These are phyloP conservation scores for Aspergillus ruber DNA, from an alignment of 2,329 filamentous ascomycete species.

Conservation along the genomic window DNA sequence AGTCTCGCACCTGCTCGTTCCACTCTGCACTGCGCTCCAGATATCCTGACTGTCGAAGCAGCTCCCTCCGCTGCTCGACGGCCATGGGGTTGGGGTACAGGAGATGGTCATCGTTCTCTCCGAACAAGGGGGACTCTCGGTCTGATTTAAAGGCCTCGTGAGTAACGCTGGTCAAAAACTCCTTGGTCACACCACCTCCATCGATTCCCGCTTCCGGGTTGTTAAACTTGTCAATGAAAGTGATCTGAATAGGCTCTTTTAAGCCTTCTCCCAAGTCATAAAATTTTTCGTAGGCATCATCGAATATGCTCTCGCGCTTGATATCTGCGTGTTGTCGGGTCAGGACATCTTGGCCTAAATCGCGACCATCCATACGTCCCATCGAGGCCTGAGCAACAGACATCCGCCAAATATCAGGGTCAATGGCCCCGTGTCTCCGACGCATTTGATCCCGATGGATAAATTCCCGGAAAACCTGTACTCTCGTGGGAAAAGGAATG, in stretches of 20 bases:
- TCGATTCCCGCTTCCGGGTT: slow-evolving; percentile 88
- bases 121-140: slow-evolving; percentile 60
- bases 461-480: slow-evolving; percentile 89
- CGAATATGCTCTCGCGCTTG: slow-evolving; percentile 69
- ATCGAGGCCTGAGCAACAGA: slow-evolving; percentile 45
- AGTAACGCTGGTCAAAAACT: slow-evolving; percentile 86
- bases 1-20: slow-evolving; percentile 50
- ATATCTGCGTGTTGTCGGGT: slow-evolving; percentile 71
- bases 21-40: slow-evolving; percentile 51
- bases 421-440: slow-evolving; percentile 60
- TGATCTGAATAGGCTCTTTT: slow-evolving; percentile 94
- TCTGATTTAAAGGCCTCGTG: slow-evolving; percentile 69
- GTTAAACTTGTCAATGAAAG: slow-evolving; percentile 87
- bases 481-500: slow-evolving; percentile 84
- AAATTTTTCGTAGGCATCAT: slow-evolving; percentile 79
- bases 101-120: slow-evolving; percentile 76
- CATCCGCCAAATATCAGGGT: slow-evolving; percentile 70
- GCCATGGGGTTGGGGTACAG: slow-evolving; percentile 81
- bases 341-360: slow-evolving; percentile 34
- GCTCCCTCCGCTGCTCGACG: slow-evolving; percentile 61
- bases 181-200: slow-evolving; percentile 93
- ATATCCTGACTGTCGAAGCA: slow-evolving; percentile 48
- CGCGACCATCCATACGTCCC: slow-evolving; percentile 35
- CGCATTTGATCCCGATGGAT: slow-evolving; percentile 74
- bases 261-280: slow-evolving; percentile 72